These are phyloP conservation scores for Dothiorella sarmentorum DNA, from an alignment of 2,329 filamentous ascomycete species.

Conservation along the genomic window DNA sequence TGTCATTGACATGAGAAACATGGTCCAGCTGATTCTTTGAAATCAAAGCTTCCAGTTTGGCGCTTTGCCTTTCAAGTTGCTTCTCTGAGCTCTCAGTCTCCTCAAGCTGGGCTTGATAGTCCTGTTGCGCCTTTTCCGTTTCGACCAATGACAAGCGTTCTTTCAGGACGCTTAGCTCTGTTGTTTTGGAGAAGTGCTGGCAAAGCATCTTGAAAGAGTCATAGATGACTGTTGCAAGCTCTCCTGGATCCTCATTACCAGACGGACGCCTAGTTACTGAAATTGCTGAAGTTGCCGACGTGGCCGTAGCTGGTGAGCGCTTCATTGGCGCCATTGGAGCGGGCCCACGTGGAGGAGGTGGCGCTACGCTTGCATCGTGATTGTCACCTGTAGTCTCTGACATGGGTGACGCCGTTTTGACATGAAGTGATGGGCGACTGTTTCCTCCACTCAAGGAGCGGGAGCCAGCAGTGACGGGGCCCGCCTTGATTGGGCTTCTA, in stretches of 20 bases:
- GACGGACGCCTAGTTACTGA: no score
- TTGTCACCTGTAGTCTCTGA: neutral
- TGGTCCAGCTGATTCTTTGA: neutral
- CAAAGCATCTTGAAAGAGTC: no score
- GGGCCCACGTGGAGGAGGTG: neutral
- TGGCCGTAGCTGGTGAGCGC: neutral
- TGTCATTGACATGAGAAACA: neutral
- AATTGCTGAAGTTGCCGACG: neutral
- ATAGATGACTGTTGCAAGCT: no score
- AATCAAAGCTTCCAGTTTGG: neutral
- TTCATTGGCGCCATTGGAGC: neutral
- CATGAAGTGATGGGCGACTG: neutral
- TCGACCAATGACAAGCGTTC: no score
- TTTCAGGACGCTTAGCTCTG: no score
- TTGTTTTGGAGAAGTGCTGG: no score
- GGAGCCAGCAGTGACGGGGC: neutral
- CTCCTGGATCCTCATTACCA: neutral
- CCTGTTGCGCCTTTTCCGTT: no score
- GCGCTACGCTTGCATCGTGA: neutral
- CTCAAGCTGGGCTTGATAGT: neutral
- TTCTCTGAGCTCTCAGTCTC: neutral
- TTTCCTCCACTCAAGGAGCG: neutral
- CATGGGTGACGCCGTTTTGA: neutral
- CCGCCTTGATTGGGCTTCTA: neutral
- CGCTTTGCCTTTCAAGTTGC: neutral